Base-by-base conservation (phyloP, 345 rosid genomes). In the Populus simonii region DNA sequence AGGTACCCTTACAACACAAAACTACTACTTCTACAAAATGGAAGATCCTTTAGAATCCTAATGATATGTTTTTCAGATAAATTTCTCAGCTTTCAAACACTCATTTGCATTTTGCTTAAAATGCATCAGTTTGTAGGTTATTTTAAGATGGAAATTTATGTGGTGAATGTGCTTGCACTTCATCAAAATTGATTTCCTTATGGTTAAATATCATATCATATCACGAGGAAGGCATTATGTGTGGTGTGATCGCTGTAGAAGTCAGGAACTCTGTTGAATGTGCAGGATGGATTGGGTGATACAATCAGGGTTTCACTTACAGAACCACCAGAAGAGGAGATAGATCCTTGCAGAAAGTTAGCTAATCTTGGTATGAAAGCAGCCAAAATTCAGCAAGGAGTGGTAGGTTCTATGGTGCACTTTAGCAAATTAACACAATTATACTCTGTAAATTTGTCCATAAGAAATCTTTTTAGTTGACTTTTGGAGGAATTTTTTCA, bases 231-330 rank as follows among this genome's bases (percentile, higher is more conserved):
- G 8, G 29, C 47, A 61, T 70, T 47, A 70, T 15, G 41, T 67
- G 17, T 41, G 38, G 53, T 23, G 45, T 68, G 47, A 71, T 43
- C 35, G 63, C 38, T 18, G 63, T 55, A 27, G 51, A 69, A 78
- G 47, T 70, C 41, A 71, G 74, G 18, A 70, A 59, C 68, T 65
- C 18, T 66, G 49, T 74, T 82, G 74, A 18, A 49, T 72, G 38
- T 85, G 77, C 88, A 96, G 98, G 99, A 96, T 87, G 99, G 99
- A 65, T 89, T 96, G 75, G 99, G 98, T 80, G 99, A 96, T 88
- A 96, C 99, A 71, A 93, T 96, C 80, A 88, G 98, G 81, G 99
- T 96, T 73, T 96, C 97, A 68, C 93, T 96, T 16, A 93, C 99
- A 5, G 99, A 93, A 84, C 86, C 98, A 65, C 98, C 99, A 45